Base-by-base conservation (phyloP, 179 eudicot genomes). In the Pouteria campechiana region DNA sequence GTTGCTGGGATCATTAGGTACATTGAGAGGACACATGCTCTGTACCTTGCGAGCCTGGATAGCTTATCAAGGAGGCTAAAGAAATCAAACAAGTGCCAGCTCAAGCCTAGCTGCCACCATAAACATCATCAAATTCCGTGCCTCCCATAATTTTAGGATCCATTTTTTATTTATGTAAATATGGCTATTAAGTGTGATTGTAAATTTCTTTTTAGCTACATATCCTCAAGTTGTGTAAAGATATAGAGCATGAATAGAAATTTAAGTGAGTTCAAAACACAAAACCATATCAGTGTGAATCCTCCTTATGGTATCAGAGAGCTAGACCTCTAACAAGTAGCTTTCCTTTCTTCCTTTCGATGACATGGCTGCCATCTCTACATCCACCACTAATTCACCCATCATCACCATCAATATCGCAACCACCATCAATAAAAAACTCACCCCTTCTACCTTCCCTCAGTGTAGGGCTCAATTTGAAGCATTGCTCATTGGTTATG, bases 1-100 rank as follows among this genome's bases (percentile, higher is more conserved):
- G 2, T 57, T 0, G 68, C 55, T 14, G 72, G 72, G 1, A 29
- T 56, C 21, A 66, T 57, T 18, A 70, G 66, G 32, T 69, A 69
- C 17, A 7, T 33, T 7, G 75, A 69, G 37, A 32, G 75, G 6
- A 69, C 70, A 1, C 48, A 46, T 3, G 58, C 75, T 11, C 42
- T 69, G 8, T 64, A 60, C 12, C 52, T 50, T 10, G 75, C 75
- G 3, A 64, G 75, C 12, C 20, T 36, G 9, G 32, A 44, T n/a
- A 50, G 32, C 17, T 59, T 35, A 27, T 27, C 30, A 27, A 27
- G 30, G 30, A 27, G 9, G 9, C 30, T 27, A 9, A 27, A 27
- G 30, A 27, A 27, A 4, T 27, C 30, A 27, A 27, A 27, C 30
- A 27, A 27, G 30, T 27, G 30, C 30, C 30, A 27, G 9, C 30